Evolutionary conservation across 2,329 filamentous ascomycete species (phyloP).

Genomic region (Nigrograna mackinnonii): DNA sequence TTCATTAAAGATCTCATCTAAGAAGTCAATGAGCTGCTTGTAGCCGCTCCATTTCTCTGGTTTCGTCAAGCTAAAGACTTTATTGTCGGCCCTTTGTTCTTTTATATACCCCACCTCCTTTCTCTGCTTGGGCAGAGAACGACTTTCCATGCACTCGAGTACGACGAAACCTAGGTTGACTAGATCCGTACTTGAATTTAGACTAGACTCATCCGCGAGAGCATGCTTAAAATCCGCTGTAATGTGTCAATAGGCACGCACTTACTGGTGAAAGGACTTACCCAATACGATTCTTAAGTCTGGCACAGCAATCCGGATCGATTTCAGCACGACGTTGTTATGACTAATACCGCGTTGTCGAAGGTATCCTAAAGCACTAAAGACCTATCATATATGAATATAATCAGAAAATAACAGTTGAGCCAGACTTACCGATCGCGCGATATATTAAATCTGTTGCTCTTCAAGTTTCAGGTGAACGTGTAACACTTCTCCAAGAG

Average conservation of each 20-base stretch:
- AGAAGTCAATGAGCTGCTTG: constrained; percentile 15
- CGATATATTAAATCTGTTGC: constrained; percentile 10
- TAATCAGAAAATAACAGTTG: not conserved
- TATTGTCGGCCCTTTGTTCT: constrained; percentile 10
- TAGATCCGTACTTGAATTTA: constrained; percentile 7
- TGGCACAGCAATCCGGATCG: constrained; percentile 7
- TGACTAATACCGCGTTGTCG: not conserved
- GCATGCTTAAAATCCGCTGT: constrained; percentile 11
- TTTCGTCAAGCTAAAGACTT: constrained; percentile 11
- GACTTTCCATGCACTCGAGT: constrained; percentile 17
- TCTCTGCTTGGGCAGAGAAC: constrained; percentile 1
- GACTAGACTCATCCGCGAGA: not conserved
- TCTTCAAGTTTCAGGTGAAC: constrained; percentile 11
- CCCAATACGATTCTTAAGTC: constrained; percentile 9
- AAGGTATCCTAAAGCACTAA: constrained; percentile 6
- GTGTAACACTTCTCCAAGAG: constrained; percentile 9
- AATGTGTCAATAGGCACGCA: not conserved
- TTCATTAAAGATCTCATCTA: constrained; percentile 17
- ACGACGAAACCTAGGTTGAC: constrained; percentile 13
- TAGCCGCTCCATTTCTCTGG: constrained; percentile 15
- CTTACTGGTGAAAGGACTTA: constrained; percentile 1
- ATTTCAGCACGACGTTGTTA: not conserved
- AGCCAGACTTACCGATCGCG: constrained; percentile 11
- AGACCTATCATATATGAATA: constrained; percentile 3
- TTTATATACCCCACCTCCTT: constrained; percentile 6